These are phyloP conservation scores for Metrosideros polymorpha DNA, from an alignment of 441 rosid species.

Conservation along the genomic window DNA sequence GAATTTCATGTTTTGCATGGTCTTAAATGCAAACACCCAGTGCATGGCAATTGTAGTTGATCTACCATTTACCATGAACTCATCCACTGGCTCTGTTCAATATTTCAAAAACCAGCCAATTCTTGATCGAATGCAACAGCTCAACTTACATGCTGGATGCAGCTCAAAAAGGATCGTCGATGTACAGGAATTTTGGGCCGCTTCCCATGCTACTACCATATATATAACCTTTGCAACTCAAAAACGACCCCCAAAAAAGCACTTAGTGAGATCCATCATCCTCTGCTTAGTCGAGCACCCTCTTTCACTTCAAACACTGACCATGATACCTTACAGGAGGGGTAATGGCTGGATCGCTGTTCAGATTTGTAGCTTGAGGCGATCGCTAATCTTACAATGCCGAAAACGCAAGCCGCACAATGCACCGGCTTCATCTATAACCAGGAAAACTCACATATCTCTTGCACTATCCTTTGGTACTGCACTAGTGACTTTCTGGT, in stretches of 20 bases:
- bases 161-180: background rate
- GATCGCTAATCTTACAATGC: background rate
- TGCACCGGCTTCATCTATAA: background rate
- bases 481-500: slow-evolving; percentile 67
- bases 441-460: background rate
- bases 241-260: background rate
- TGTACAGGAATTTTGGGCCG: background rate
- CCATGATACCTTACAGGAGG: background rate
- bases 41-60: background rate
- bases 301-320: background rate
- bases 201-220: background rate
- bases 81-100: background rate
- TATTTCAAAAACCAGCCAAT: background rate
- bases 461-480: background rate
- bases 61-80: background rate
- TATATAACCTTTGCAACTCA: background rate
- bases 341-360: background rate
- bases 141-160: background rate
- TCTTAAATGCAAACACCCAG: background rate
- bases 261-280: background rate
- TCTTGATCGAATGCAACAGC: background rate
- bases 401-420: background rate
- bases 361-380: background rate
- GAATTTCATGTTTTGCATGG: background rate
- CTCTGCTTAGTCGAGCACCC: background rate